Conservation (phyloP, 768 basidiomycete species). For the Suillus variegatus region DNA sequence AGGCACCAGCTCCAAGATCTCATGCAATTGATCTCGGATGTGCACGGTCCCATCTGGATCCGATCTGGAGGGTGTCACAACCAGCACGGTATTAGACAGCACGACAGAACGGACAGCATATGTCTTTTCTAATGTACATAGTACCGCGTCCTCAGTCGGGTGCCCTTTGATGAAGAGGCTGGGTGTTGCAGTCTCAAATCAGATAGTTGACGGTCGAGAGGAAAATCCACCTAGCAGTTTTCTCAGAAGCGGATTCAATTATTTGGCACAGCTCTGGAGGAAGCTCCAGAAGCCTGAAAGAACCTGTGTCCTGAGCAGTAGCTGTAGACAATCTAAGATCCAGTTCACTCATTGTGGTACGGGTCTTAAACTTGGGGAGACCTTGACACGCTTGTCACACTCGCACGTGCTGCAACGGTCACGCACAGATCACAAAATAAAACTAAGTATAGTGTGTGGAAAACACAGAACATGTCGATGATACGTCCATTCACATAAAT, state of each 20-base stretch:
- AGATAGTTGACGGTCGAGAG: not conserved
- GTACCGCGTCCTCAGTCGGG: constrained; percentile 80
- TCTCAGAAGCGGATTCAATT: constrained; percentile 53
- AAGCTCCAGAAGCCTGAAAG: constrained; percentile 75
- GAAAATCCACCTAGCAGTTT: not conserved
- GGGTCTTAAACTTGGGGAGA: not conserved
- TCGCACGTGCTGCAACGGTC: not conserved
- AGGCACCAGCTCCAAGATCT: constrained; percentile 81
- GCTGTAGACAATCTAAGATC: constrained; percentile 55
- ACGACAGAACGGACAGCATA: constrained; percentile 84
- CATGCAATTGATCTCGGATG: constrained; percentile 78
- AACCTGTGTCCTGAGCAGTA: constrained; percentile 46
- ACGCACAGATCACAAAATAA: not conserved
- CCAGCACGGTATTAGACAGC: constrained; percentile 84
- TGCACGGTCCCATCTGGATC: constrained; percentile 48
- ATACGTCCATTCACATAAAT: constrained; percentile 8
- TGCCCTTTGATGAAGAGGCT: constrained; percentile 83
- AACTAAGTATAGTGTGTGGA: not conserved
- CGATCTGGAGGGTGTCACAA: constrained; percentile 55
- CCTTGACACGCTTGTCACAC: constrained; percentile 3
- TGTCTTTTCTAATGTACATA: constrained; percentile 82
- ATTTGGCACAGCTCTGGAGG: constrained; percentile 65
- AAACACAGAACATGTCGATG: not conserved
- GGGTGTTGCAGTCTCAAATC: constrained; percentile 6
- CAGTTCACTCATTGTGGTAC: constrained; percentile 23